Evolutionary conservation across 306 rosid species (phyloP).

Genomic region (Fragaria ananassa): DNA sequence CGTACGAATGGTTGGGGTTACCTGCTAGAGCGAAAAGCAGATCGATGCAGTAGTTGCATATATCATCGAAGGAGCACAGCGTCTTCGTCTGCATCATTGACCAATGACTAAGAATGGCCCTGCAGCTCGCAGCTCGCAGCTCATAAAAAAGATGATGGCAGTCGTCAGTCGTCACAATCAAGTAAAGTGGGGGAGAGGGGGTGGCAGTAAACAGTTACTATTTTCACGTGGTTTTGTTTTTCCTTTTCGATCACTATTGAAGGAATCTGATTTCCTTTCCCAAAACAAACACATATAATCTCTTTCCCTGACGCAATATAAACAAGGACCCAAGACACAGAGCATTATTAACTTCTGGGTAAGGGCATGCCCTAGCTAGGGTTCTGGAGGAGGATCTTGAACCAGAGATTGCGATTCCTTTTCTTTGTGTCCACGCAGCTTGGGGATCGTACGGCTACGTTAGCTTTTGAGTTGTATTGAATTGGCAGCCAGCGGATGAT

Average conservation of each 20-base stretch:
- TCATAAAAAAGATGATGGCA: background rate
- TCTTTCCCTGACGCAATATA: background rate
- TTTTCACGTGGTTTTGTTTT: constrained; percentile 5
- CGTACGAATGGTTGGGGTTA: constrained; percentile 1
- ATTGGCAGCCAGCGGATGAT: constrained; percentile 7
- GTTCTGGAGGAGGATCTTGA: background rate
- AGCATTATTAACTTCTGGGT: background rate
- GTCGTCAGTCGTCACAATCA: background rate
- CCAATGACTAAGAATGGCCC: background rate
- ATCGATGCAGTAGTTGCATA: background rate
- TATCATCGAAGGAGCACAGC: background rate
- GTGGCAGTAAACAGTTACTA: constrained; percentile 4
- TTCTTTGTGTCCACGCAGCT: constrained; percentile 1
- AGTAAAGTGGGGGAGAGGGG: background rate
- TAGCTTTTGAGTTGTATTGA: constrained; percentile 7
- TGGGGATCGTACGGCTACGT: background rate
- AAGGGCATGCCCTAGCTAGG: constrained; percentile 1
- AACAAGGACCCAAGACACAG: background rate
- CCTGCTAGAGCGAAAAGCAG: constrained; percentile 3
- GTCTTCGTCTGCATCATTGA: background rate
- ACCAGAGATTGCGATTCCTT: constrained; percentile 7
- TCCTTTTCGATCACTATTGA: background rate
- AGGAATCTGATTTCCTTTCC: background rate
- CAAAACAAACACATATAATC: constrained; percentile 3
- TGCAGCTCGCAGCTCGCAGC: background rate